Evolutionary conservation across 805 yeast genomes (phyloP).

Genomic region (Saturnispora saitoi): DNA sequence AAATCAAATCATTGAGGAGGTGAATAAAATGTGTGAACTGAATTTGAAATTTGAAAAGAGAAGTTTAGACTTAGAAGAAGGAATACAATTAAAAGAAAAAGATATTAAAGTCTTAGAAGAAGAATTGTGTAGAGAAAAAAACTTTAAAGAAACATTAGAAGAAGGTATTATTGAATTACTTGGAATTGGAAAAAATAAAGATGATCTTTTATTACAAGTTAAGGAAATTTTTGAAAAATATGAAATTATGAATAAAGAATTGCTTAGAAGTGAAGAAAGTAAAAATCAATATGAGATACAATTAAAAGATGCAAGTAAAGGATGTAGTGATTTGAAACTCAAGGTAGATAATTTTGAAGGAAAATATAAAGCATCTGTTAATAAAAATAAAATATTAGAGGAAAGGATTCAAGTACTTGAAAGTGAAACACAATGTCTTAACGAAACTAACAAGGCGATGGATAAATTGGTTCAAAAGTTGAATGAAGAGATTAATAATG

Average conservation of each 20-base stretch:
- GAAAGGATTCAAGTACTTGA: neutral
- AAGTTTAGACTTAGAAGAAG: neutral
- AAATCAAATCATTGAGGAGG: neutral
- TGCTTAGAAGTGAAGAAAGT: neutral
- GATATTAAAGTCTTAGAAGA: neutral
- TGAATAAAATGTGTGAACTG: neutral
- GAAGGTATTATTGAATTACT: neutral
- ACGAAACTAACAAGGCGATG: neutral
- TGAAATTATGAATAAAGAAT: neutral
- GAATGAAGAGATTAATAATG: neutral
- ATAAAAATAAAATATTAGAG: neutral
- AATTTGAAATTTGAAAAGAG: neutral
- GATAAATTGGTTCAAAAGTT: neutral
- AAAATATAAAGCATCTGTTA: neutral
- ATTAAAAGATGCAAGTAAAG: neutral
- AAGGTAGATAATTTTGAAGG: neutral
- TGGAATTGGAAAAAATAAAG: neutral
- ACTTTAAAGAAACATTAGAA: neutral
- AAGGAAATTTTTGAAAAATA: neutral
- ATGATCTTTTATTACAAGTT: neutral
- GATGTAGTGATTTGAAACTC: neutral
- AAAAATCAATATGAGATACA: neutral
- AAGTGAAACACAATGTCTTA: neutral
- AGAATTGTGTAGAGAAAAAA: neutral
- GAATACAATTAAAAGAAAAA: neutral